Conservation (phyloP, 768 basidiomycete species). For the Candolleomyces eurysporus region DNA sequence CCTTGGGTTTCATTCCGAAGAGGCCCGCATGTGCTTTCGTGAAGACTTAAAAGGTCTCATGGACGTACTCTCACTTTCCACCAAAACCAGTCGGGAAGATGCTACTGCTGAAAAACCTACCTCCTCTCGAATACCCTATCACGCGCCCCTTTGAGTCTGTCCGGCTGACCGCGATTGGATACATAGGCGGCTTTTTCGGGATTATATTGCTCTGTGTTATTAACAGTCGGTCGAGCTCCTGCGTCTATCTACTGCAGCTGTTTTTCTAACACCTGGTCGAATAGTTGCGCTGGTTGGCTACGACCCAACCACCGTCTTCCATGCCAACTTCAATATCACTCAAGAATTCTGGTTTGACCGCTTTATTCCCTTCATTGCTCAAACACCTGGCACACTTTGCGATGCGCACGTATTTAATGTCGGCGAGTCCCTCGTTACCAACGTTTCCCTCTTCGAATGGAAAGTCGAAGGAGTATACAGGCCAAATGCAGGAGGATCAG, state of each 20-base stretch:
- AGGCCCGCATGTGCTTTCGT: no score
- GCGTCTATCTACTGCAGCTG: neutral
- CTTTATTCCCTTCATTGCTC: conserved; percentile 14
- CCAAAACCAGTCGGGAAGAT: no score
- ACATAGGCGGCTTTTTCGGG: neutral
- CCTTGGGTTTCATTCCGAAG: no score
- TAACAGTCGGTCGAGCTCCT: neutral
- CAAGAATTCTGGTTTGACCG: conserved; percentile 21
- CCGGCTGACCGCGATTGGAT: no score
- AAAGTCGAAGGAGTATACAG: conserved; percentile 16
- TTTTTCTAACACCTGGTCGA: neutral
- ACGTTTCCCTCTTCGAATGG: conserved; percentile 24
- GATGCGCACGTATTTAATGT: conserved; percentile 21
- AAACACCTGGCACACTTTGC: conserved; percentile 24
- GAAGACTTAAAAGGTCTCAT: no score
- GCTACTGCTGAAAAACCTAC: no score
- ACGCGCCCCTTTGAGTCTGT: no score
- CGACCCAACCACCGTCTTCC: conserved; percentile 21
- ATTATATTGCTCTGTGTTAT: neutral
- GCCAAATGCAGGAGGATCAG: conserved; percentile 22
- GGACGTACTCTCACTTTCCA: no score
- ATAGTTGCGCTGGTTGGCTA: conserved; percentile 25
- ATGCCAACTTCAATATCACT: conserved; percentile 22
- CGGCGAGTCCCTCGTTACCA: conserved; percentile 24
- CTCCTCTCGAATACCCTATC: no score